These are phyloP conservation scores for Elsinoe ampelina DNA, from an alignment of 2,329 filamentous ascomycete genomes.

Conservation along the genomic window DNA sequence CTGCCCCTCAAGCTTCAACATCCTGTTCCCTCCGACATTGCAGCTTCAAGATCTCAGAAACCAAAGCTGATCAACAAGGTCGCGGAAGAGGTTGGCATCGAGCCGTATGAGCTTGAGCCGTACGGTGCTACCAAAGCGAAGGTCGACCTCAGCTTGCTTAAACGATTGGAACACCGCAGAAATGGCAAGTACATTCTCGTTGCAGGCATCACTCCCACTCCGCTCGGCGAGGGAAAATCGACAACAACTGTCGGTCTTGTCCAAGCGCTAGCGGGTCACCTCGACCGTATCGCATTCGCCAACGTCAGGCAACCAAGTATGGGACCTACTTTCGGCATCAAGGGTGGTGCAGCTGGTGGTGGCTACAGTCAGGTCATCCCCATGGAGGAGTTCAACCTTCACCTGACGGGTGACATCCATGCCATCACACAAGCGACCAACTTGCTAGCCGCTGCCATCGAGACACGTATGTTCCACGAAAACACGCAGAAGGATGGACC, in stretches of 20 bases:
- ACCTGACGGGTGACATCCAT: slow-evolving; percentile 95
- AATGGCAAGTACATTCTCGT: slow-evolving; percentile 90
- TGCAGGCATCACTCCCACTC: slow-evolving; percentile 92
- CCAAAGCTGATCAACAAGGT: slow-evolving; percentile 86
- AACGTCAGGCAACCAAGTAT: slow-evolving; percentile 96
- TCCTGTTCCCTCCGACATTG: slow-evolving; percentile 93
- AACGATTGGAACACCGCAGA: slow-evolving; percentile 74
- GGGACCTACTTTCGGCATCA: slow-evolving; percentile 97
- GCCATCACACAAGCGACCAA: slow-evolving; percentile 97
- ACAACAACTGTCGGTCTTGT: slow-evolving; percentile 94
- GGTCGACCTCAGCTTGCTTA: slow-evolving; percentile 71
- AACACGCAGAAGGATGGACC: slow-evolving; percentile 85
- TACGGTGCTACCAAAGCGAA: slow-evolving; percentile 96
- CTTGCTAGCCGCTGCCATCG: slow-evolving; percentile 87
- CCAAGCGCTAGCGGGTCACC: slow-evolving; percentile 81
- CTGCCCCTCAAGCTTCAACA: slow-evolving; percentile 69
- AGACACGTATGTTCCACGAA: slow-evolving; percentile 98
- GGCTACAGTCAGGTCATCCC: slow-evolving; percentile 99
- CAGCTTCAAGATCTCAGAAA: slow-evolving; percentile 75
- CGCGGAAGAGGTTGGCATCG: slow-evolving; percentile 79
- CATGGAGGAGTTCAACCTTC: slow-evolving; percentile 99
- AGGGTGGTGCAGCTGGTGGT: slow-evolving; percentile 92
- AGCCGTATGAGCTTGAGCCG: slow-evolving; percentile 80
- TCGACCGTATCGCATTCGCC: slow-evolving; percentile 82
- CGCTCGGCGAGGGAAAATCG: slow-evolving; percentile 93